Evolutionary conservation across 2,329 filamentous ascomycete genomes (phyloP).

Genomic region (Epichloe uncinata): DNA sequence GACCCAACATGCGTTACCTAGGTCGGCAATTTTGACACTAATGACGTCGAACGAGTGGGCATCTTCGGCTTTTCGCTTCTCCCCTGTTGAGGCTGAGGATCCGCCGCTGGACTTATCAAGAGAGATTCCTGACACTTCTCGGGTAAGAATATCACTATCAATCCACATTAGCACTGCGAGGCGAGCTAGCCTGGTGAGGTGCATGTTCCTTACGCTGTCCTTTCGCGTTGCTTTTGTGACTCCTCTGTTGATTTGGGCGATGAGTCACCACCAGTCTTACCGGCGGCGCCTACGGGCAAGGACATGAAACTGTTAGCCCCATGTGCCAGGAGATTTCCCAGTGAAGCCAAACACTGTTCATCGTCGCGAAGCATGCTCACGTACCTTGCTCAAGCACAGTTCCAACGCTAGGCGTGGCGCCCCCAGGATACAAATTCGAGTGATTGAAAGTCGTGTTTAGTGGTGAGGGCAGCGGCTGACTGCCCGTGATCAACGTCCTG

Average conservation of each 20-base stretch:
- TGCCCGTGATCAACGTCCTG: slow-evolving; percentile 90
- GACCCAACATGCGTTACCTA: slow-evolving; percentile 98
- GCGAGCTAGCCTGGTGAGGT: not conserved
- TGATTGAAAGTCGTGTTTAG: slow-evolving; percentile 85
- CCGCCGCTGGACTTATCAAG: slow-evolving; percentile 57
- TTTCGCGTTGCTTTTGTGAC: slow-evolving; percentile 73
- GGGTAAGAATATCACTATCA: slow-evolving; percentile 68
- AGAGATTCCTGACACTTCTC: slow-evolving; percentile 89
- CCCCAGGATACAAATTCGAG: slow-evolving; percentile 54
- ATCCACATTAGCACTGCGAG: slow-evolving; percentile 5
- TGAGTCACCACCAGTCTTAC: slow-evolving; percentile 26
- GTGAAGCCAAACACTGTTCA: not conserved
- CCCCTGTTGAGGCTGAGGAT: slow-evolving; percentile 38
- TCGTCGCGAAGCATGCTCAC: slow-evolving; percentile 6
- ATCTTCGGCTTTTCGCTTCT: slow-evolving; percentile 52
- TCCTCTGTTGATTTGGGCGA: slow-evolving; percentile 44
- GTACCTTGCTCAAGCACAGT: slow-evolving; percentile 74
- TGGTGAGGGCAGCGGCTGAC: slow-evolving; percentile 87
- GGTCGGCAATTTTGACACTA: slow-evolving; percentile 96
- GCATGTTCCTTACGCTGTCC: slow-evolving; percentile 62
- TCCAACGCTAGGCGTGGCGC: slow-evolving; percentile 63
- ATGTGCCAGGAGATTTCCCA: not conserved
- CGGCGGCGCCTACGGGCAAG: slow-evolving; percentile 17
- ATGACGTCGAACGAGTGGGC: slow-evolving; percentile 56
- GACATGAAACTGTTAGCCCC: not conserved